These are phyloP conservation scores for Ceratobasidium sp. DNA, from an alignment of 1,284 basidiomycete genomes.

Conservation along the genomic window DNA sequence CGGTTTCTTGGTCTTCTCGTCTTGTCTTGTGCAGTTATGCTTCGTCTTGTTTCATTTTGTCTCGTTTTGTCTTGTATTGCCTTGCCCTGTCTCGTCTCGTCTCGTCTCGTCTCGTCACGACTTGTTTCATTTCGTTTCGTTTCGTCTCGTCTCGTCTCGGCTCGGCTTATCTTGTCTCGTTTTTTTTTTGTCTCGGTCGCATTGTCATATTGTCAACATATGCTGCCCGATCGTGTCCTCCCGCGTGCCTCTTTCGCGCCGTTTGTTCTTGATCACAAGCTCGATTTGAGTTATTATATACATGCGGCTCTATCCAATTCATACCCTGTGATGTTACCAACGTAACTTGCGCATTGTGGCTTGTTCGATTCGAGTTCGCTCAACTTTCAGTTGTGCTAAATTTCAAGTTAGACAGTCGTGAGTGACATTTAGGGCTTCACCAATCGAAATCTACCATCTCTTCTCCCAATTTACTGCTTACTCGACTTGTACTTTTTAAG, in stretches of 20 bases:
- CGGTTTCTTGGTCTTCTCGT: not conserved
- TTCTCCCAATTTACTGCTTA: too few relatives aligned
- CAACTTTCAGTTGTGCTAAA: too few relatives aligned
- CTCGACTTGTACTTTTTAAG: too few relatives aligned
- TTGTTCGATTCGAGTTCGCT: too few relatives aligned
- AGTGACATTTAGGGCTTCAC: too few relatives aligned
- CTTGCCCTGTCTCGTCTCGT: slow-evolving; percentile 3
- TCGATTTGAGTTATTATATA: not conserved
- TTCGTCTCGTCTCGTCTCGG: not conserved
- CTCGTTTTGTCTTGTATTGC: too few relatives aligned
- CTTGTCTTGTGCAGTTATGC: too few relatives aligned
- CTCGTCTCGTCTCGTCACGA: not conserved
- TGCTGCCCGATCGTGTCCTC: not conserved
- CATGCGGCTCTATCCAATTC: not conserved
- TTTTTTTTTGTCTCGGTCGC: not conserved
- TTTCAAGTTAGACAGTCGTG: too few relatives aligned
- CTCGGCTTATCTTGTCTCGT: not conserved
- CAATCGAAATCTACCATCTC: too few relatives aligned
- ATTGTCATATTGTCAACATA: not conserved
- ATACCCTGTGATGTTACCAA: too few relatives aligned
- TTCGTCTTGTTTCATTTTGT: too few relatives aligned
- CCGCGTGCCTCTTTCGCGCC: not conserved
- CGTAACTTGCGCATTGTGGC: too few relatives aligned
- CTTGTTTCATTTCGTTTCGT: not conserved
- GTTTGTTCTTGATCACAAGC: not conserved